Base-by-base conservation (phyloP, 106 monocot genomes). In the Xerophyta viscosa region DNA sequence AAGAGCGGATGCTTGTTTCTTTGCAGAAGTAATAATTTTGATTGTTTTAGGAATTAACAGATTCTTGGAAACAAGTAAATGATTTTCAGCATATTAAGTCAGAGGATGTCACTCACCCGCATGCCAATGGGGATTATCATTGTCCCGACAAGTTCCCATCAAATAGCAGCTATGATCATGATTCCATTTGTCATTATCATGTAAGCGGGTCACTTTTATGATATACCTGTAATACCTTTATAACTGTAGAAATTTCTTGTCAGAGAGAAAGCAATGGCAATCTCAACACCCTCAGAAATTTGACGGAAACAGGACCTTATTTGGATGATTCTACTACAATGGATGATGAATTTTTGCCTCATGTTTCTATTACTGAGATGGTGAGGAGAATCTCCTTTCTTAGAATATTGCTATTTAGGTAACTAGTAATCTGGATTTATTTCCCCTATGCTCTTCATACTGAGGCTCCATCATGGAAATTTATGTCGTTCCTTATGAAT, bases 181-280 rank as follows among this genome's bases (percentile, higher is more conserved):
- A 21, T 37, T 73, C 50, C 41, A 37, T 17, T 52, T 50, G 71
- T 20, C 31, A 33, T 2, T 39, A 64, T 61, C 36, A 50, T 43
- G 77, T 83, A 64, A 75, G 66, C 57, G 62, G 48, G 24, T 2
- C 11, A 11, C 33, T 33, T 33, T 33, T 33, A 33, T 33, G 33
- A 6, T 6, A 11, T 6, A 11, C 33, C 33, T 33, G 33, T 6
- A 33, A 33, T 33, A 33, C 33, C 33, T 33, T 66, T 37, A 20
- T 36, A 49, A 39, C 10, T 10, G 24, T 25, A 14, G 17, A 8
- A 28, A 15, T 61, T 23, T 48, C 26, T 14, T 61, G 31, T 43
- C 67, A 91, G 86, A 47, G 62, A 27, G 76, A 71, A 23, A 62
- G 49, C 12, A 72, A 67, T 59, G 84, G 67, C 19, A 50, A 71